Evolutionary conservation across 2,329 filamentous ascomycete genomes (phyloP), one percentile per base, ranked within the genome.

Genomic region (Botrytis aclada): DNA sequence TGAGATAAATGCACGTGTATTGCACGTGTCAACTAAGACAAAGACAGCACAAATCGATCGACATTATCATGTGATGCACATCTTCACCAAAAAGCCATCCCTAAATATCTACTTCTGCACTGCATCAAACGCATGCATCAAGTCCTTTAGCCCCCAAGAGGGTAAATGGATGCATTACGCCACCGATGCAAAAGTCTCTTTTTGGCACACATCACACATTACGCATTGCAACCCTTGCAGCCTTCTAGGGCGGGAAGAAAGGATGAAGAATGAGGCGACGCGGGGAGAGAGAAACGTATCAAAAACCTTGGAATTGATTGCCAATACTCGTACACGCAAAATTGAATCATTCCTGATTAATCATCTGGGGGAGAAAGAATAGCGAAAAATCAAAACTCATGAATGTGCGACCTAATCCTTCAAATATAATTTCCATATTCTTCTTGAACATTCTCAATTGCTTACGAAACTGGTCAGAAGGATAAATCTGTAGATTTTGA

Each of bases 191-290:
- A 41, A 56, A 25, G 34, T 22, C 47, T 56, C 65, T 9, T 56
- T 67, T 32, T 51, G 34, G 25, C 39, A 39, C 32, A 63, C 10
- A 43, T 51, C 51, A n/a, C 7, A 45, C n/a, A 32, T 65, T 65
- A 20, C 14, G 10, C 22, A 54, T 60, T 25, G 10, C 20, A 34
- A 61, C 34, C 67, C 67, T 70, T 70, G 54, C 67, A 61, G 67
- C 67, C 67, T 70, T 70, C 54, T 61, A 37, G 45, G 66, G 37
- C 54, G 64, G 64, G 64, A 51, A n/a, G 66, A 60, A 56, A n/a
- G 10, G 51, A 61, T 37, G 34, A 51, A 22, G 54, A 37, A 61
- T 70, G 51, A 61, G 37, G 66, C 54, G 54, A 60, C 51, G 51
- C 66, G 51, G 51, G 66, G 51, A 45, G 60, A 37, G 20, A 34